phyloP scores from a whole-genome alignment of 2,329 filamentous ascomycete genomes.

The Nothopassalora personata region DNA sequence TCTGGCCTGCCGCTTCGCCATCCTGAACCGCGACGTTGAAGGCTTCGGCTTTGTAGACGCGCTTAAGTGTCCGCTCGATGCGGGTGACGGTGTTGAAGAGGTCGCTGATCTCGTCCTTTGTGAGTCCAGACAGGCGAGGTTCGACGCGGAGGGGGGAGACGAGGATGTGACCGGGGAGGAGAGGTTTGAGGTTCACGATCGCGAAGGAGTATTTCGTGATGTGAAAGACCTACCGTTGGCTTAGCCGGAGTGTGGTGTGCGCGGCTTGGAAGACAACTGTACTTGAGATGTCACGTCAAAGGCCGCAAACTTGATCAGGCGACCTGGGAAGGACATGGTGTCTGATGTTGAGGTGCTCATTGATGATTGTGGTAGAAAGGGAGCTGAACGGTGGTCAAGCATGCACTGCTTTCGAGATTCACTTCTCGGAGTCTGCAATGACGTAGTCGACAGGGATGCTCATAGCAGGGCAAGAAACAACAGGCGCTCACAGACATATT shows the following conservation, averaged over 20 bases:
- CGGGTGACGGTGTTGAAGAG: slow-evolving; percentile 74
- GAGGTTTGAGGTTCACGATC: slow-evolving; percentile 90
- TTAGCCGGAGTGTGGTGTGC: neutral
- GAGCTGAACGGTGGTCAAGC: too few relatives aligned
- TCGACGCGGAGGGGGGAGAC: slow-evolving; percentile 67
- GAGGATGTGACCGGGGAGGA: slow-evolving; percentile 88
- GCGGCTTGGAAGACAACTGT: slow-evolving; percentile 9
- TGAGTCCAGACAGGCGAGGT: slow-evolving; percentile 69
- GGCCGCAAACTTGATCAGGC: slow-evolving; percentile 39
- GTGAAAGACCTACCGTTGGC: slow-evolving; percentile 69
- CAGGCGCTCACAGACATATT: too few relatives aligned
- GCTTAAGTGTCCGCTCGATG: slow-evolving; percentile 69
- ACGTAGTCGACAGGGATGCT: too few relatives aligned
- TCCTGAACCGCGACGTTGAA: slow-evolving; percentile 97
- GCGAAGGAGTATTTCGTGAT: slow-evolving; percentile 74
- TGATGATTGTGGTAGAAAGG: neutral
- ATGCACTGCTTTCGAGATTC: too few relatives aligned
- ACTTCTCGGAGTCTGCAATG: too few relatives aligned
- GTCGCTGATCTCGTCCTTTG: slow-evolving; percentile 67
- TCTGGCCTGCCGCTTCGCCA: slow-evolving; percentile 83
- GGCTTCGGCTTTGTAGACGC: slow-evolving; percentile 59
- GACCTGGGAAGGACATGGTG: slow-evolving; percentile 33
- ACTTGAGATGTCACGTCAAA: slow-evolving; percentile 44
- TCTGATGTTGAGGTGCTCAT: slow-evolving; percentile 6
- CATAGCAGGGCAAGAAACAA: too few relatives aligned